Evolutionary conservation across 306 rosid species (phyloP).

Genomic region (Citrullus amarus): DNA sequence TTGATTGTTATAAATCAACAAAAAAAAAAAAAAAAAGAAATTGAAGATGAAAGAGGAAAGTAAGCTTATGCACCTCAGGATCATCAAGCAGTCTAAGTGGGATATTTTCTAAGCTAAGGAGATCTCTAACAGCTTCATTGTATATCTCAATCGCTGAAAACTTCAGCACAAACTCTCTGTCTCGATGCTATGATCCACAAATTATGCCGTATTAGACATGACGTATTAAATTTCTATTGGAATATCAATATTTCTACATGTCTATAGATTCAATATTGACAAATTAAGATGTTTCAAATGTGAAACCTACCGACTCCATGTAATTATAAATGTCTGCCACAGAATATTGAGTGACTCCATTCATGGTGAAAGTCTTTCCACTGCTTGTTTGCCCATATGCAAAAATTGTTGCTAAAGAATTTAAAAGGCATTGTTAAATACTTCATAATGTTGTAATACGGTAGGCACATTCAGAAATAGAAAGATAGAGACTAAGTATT

Average conservation of each 20-base stretch:
- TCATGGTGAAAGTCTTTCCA: conserved; percentile 94
- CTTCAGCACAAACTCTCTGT: conserved; percentile 52
- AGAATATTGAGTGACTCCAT: conserved; percentile 64
- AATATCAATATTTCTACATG: background rate
- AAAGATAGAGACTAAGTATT: conserved; percentile 18
- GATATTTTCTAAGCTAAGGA: conserved; percentile 34
- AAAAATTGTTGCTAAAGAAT: conserved; percentile 55
- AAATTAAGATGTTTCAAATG: background rate
- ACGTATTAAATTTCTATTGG: background rate
- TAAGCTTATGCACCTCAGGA: conserved; percentile 52
- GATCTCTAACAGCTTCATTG: conserved; percentile 83
- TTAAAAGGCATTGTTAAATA: background rate
- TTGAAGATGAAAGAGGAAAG: background rate
- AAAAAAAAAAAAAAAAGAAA: background rate
- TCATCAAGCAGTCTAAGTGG: conserved; percentile 78
- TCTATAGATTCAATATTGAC: background rate
- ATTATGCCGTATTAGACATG: background rate
- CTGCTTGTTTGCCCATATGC: conserved; percentile 98
- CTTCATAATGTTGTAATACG: background rate
- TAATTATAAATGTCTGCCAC: conserved; percentile 52
- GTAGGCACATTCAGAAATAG: background rate
- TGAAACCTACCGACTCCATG: conserved; percentile 42
- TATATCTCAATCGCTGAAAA: conserved; percentile 94
- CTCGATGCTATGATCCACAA: conserved; percentile 43
- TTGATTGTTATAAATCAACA: conserved; percentile 7